Evolutionary conservation across 2,329 filamentous ascomycete genomes (phyloP).

Genomic region (Clarireedia homoeocarpa): DNA sequence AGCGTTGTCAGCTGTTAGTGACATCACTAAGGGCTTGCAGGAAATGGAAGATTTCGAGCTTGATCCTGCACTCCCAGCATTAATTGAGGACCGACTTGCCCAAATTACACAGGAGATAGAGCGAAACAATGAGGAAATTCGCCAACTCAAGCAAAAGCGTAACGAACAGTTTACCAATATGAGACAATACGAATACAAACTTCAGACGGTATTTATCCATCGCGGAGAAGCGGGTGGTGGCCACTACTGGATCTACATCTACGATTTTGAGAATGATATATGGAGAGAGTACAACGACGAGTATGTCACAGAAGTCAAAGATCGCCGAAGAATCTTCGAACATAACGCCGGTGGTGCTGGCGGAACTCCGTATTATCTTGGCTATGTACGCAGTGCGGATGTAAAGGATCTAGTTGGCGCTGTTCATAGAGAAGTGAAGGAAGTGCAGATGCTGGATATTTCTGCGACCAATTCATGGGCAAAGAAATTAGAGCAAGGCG

Average conservation of each 20-base stretch:
- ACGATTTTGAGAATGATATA: conserved; percentile 69
- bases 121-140: conserved; percentile 39
- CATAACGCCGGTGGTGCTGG: conserved; percentile 49
- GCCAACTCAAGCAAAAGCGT: conserved; percentile 32
- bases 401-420: conserved; percentile 52
- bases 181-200: conserved; percentile 62
- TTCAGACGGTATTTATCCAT: conserved; percentile 93
- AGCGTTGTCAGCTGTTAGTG: conserved; percentile 27
- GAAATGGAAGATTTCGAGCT: conserved; percentile 37
- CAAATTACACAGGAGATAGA: conserved; percentile 40
- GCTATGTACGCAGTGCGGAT: conserved; percentile 66
- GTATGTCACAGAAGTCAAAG: conserved; percentile 59
- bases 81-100: conserved; percentile 38
- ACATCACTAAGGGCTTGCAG: conserved; percentile 37
- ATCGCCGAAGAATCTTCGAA: conserved; percentile 61
- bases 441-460: conserved; percentile 11
- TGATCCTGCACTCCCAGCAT: conserved; percentile 32
- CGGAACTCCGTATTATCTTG: conserved; percentile 76
- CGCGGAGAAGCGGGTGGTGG: conserved; percentile 64
- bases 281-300: conserved; percentile 97
- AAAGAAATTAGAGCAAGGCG: conserved; percentile 5
- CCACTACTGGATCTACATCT: conserved; percentile 94
- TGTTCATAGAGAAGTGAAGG: conserved; percentile 38
- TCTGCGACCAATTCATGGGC: conserved; percentile 4
- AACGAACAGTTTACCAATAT: conserved; percentile 53